Evolutionary conservation across 164 flowering plant species (phyloP).

Genomic region (Hamamelis virginiana): DNA sequence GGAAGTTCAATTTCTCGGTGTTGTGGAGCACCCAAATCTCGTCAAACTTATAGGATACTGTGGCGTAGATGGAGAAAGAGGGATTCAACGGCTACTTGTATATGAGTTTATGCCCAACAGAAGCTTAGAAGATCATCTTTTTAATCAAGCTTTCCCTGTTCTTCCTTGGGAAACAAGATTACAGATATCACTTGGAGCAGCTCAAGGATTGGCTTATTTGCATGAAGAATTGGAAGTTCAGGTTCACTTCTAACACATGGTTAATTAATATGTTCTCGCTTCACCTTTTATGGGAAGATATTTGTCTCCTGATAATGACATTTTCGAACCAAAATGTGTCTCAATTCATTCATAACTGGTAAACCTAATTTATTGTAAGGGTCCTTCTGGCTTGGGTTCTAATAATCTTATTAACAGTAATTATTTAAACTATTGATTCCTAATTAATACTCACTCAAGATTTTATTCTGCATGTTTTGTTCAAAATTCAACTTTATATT

Average conservation of each 20-base stretch:
- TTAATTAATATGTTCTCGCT: background rate
- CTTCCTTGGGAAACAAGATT: constrained; percentile 61
- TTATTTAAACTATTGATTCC: too few species aligned
- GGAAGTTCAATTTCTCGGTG: constrained; percentile 66
- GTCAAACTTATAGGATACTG: constrained; percentile 70
- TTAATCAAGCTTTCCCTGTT: constrained; percentile 31
- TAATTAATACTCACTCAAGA: background rate
- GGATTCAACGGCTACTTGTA: constrained; percentile 55
- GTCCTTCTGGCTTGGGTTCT: too few species aligned
- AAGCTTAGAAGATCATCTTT: constrained; percentile 65
- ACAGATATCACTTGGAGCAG: constrained; percentile 59
- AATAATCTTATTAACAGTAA: too few species aligned
- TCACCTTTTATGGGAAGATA: background rate
- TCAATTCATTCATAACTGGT: too few species aligned
- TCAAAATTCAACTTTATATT: too few species aligned
- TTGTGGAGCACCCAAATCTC: constrained; percentile 61
- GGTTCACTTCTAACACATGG: constrained; percentile 30
- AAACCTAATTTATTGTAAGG: too few species aligned
- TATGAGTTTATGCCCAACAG: constrained; percentile 63
- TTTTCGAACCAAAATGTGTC: too few species aligned
- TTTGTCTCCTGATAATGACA: too few species aligned
- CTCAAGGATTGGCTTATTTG: constrained; percentile 65
- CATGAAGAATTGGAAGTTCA: constrained; percentile 55
- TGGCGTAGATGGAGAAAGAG: constrained; percentile 54
- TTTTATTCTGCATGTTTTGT: constrained; percentile 4